Conservation (phyloP, 2,329 filamentous ascomycete species). For the Sporothrix globosa region DNA sequence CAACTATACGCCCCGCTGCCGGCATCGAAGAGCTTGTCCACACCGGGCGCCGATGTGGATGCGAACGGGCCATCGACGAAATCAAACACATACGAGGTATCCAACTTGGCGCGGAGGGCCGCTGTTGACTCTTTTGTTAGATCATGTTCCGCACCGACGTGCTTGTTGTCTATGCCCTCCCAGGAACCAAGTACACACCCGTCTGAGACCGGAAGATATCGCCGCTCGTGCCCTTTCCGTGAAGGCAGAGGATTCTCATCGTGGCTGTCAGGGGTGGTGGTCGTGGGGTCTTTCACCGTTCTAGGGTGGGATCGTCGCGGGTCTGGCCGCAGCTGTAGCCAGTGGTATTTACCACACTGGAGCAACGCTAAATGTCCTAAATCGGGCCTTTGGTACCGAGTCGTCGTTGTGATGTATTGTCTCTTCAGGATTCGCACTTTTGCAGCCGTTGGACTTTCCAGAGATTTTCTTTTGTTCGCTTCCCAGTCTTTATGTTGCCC, state of each 20-base stretch:
- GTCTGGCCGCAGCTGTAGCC: neutral
- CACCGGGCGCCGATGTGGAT: constrained; percentile 42
- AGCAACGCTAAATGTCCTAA: neutral
- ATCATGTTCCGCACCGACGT: neutral
- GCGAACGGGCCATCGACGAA: constrained; percentile 45
- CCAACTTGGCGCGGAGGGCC: constrained; percentile 44
- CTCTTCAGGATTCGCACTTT: neutral
- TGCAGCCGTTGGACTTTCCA: neutral
- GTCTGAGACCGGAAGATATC: constrained; percentile 46
- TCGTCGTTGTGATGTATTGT: neutral
- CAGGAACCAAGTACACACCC: constrained; percentile 36
- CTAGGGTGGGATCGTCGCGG: constrained; percentile 3
- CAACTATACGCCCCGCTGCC: constrained; percentile 39
- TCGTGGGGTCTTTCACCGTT: neutral
- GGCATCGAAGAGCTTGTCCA: constrained; percentile 42
- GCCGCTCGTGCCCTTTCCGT: constrained; percentile 46
- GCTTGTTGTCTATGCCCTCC: neutral
- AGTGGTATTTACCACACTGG: neutral
- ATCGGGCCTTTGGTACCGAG: neutral
- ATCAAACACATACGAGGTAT: constrained; percentile 41
- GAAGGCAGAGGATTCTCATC: constrained; percentile 46
- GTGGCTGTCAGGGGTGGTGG: constrained; percentile 3
- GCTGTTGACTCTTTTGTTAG: constrained; percentile 36
- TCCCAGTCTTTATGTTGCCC: neutral
- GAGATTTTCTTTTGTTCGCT: neutral